phyloP scores from a whole-genome alignment of 805 yeast species.

The Nakazawaea holstii region DNA sequence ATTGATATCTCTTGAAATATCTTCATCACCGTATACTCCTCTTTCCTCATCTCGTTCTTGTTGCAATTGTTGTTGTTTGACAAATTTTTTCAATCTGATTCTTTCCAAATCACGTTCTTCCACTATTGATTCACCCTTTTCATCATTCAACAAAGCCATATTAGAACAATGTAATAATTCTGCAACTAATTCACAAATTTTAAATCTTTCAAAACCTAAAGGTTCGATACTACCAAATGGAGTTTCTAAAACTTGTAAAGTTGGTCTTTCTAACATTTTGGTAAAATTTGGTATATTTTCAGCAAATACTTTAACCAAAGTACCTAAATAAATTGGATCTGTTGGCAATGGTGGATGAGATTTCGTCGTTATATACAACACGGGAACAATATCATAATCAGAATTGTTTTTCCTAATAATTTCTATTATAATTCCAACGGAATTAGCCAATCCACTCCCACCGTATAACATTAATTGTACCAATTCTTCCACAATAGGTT shows the following conservation, averaged over 20 bases:
- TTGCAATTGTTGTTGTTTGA: slow-evolving; percentile 20
- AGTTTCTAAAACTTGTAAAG: slow-evolving; percentile 41
- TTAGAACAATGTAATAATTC: slow-evolving; percentile 96
- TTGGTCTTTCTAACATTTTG: slow-evolving; percentile 42
- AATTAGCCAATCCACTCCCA: slow-evolving; percentile 86
- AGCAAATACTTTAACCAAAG: slow-evolving; percentile 73
- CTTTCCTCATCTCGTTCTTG: slow-evolving; percentile 14
- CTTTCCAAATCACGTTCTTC: slow-evolving; percentile 65
- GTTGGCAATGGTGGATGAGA: slow-evolving; percentile 90
- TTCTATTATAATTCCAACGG: slow-evolving; percentile 93
- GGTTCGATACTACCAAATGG: slow-evolving; percentile 68
- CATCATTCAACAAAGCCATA: slow-evolving; percentile 85
- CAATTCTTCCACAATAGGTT: slow-evolving; percentile 57
- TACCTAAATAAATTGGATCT: slow-evolving; percentile 91
- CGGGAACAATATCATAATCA: slow-evolving; percentile 89
- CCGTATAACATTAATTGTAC: slow-evolving; percentile 74
- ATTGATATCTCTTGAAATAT: slow-evolving; percentile 27
- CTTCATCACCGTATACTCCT: slow-evolving; percentile 19
- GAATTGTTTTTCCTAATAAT: slow-evolving; percentile 92
- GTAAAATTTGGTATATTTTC: slow-evolving; percentile 68
- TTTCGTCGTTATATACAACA: slow-evolving; percentile 72
- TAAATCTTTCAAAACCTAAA: slow-evolving; percentile 86
- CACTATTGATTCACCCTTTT: slow-evolving; percentile 62
- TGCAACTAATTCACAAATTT: slow-evolving; percentile 87
- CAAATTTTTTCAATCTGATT: slow-evolving; percentile 37